Evolutionary conservation across 2,329 filamentous ascomycete genomes (phyloP), one percentile per base, ranked within the genome.

Genomic region (Aureobasidium musti): DNA sequence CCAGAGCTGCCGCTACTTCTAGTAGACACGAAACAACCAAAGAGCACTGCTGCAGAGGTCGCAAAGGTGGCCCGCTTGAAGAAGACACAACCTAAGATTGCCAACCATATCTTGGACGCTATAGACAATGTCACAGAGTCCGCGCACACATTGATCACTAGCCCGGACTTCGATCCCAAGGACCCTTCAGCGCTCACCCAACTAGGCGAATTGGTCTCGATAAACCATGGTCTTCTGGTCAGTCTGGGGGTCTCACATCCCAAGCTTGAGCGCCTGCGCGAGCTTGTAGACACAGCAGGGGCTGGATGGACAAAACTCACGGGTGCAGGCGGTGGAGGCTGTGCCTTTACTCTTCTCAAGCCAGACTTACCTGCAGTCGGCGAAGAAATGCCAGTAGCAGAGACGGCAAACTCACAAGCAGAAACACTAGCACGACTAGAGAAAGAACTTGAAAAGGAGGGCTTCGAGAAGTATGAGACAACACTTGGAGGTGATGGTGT

Each of bases 251-350:
- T 98, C 33, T 98, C 93, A 1, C 95, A 99, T 77, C 96, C 95
- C 0, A 89, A 92, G 54, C 84, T 99, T 30, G 95, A 99, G 79
- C 87, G 94, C 37, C 88, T 99, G 72, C 88, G 95, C 69, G 94
- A 97, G 79, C 82, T 99, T 30, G 90, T 96, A 57, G 94, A 99
- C 71, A 88, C 95, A 72, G 86, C 92, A 66, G 90, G 89, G 47
- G 90, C 97, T 66, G 95, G 95, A 35, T 99, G 93, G 93, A 97
- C 95, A 14, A 99, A 99, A 77, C 84, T 99, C 67, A 99, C 95
- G 0, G 95, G 95, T 39, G 95, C 95, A 1, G 95, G 95, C 26
- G 96, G 95, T 14, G 96, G 95, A 66, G 95, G 95, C 2, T 98
- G 96, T 78, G 94, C 93, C 3, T 98, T 99, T 71, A 96, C 94